A percentile compares a stretch with the other conserved stretches of the same genome.
These are phyloP conservation scores for Tricholoma matsutake DNA, from an alignment of 768 basidiomycete species.

Conservation along the genomic window DNA sequence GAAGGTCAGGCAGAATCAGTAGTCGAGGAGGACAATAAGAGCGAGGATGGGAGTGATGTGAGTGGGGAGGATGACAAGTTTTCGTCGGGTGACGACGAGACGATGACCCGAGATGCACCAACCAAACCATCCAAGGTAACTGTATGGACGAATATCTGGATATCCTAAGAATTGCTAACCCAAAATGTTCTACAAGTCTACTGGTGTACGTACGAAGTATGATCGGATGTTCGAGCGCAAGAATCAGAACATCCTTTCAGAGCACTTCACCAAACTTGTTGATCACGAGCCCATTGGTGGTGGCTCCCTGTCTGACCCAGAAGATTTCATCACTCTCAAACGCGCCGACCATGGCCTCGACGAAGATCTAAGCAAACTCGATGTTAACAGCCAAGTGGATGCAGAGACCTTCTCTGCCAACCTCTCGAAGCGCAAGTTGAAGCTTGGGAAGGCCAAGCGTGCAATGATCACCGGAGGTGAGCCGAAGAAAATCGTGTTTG, in stretches of 20 bases:
- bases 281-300: slow-evolving; percentile 52
- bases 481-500: slow-evolving; percentile 80
- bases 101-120: neutral
- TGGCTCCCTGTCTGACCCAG: slow-evolving; percentile 27
- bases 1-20: neutral
- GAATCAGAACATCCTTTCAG: slow-evolving; percentile 88
- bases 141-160: neutral
- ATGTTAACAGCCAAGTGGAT: slow-evolving; percentile 42
- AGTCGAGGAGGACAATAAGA: neutral
- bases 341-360: slow-evolving; percentile 66
- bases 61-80: slow-evolving; percentile 23
- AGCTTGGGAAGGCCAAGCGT: slow-evolving; percentile 71
- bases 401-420: slow-evolving; percentile 36
- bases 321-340: slow-evolving; percentile 93
- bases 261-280: slow-evolving; percentile 86
- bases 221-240: slow-evolving; percentile 97
- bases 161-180: neutral
- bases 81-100: neutral
- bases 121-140: slow-evolving; percentile 41
- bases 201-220: slow-evolving; percentile 82
- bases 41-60: slow-evolving; percentile 20
- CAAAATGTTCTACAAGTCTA: slow-evolving; percentile 17
- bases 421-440: slow-evolving; percentile 86
- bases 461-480: slow-evolving; percentile 60
- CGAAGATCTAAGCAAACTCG: neutral